Percentiles rank a stretch among this genome's conserved stretches.
Conservation (phyloP, 805 yeast genomes). For the Starmerella gropengiesseri region DNA sequence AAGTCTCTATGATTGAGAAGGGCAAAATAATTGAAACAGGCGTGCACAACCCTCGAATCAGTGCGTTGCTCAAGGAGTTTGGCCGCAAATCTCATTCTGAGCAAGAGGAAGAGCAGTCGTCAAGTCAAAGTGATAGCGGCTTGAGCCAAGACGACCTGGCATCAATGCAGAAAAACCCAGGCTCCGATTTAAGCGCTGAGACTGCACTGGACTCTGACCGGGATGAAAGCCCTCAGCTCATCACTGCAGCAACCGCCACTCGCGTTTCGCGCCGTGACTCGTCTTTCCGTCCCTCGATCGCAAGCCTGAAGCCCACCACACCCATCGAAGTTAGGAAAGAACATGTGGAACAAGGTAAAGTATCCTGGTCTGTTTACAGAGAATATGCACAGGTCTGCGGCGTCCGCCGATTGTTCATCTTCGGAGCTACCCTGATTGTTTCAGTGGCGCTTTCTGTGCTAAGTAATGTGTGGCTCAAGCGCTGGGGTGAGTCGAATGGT, state of each 20-base stretch:
- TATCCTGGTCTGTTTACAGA: slow-evolving; percentile 71
- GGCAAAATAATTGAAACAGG: slow-evolving; percentile 34
- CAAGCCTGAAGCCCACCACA: slow-evolving; percentile 35
- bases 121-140: too few relatives aligned
- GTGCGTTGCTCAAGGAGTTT: slow-evolving; percentile 18
- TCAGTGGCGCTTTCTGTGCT: slow-evolving; percentile 53
- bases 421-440: slow-evolving; percentile 43
- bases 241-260: not conserved
- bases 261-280: slow-evolving; percentile 20
- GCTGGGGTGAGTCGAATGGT: slow-evolving; percentile 91
- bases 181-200: not conserved
- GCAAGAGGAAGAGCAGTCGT: too few relatives aligned
- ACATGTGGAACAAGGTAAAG: slow-evolving; percentile 86
- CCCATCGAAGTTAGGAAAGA: slow-evolving; percentile 40
- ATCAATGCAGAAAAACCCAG: too few relatives aligned
- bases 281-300: slow-evolving; percentile 52
- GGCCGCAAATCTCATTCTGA: slow-evolving; percentile 12
- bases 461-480: slow-evolving; percentile 86
- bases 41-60: slow-evolving; percentile 17
- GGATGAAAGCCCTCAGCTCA: slow-evolving; percentile 27
- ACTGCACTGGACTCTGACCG: not conserved
- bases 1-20: slow-evolving; percentile 54
- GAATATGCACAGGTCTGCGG: slow-evolving; percentile 86
- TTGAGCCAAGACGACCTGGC: too few relatives aligned
- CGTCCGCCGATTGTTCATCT: slow-evolving; percentile 48